A percentile compares a stretch with the other conserved stretches of the same genome.
Evolutionary conservation across 495 filamentous ascomycete genomes (phyloP).

Genomic region (Alectoria sarmentosa): DNA sequence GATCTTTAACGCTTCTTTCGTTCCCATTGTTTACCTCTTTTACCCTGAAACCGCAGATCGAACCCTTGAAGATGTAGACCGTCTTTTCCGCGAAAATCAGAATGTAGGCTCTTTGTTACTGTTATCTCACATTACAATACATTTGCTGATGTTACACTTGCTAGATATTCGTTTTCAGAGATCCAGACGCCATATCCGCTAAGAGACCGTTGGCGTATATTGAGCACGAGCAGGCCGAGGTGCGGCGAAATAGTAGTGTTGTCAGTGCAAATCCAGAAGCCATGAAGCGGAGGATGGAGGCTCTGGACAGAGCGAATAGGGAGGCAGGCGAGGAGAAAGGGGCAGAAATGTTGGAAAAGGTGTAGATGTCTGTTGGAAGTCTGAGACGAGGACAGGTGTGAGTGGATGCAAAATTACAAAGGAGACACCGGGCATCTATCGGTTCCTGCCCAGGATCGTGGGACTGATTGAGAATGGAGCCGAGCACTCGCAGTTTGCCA

Average conservation of each 20-base stretch:
- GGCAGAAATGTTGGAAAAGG: slow-evolving; percentile 9
- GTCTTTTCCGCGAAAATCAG: slow-evolving; percentile 38
- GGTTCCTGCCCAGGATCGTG: background rate
- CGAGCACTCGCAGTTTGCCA: background rate
- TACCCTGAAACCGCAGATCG: slow-evolving; percentile 56
- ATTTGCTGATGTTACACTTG: background rate
- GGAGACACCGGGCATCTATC: no score
- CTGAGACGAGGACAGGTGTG: background rate
- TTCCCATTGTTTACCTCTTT: slow-evolving; percentile 58
- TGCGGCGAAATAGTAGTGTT: slow-evolving; percentile 31
- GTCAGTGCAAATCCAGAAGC: slow-evolving; percentile 24
- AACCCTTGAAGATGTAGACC: slow-evolving; percentile 45
- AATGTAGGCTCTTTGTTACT: background rate
- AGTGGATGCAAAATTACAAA: background rate
- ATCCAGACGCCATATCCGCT: slow-evolving; percentile 34
- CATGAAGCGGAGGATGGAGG: slow-evolving; percentile 21
- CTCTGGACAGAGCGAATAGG: slow-evolving; percentile 22
- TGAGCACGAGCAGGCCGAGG: slow-evolving; percentile 31
- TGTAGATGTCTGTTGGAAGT: slow-evolving; percentile 19
- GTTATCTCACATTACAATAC: background rate
- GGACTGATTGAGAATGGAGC: background rate
- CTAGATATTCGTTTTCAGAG: slow-evolving; percentile 32
- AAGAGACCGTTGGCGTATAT: slow-evolving; percentile 36
- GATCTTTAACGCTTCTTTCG: slow-evolving; percentile 51
- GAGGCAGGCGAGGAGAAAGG: slow-evolving; percentile 24